Percentiles rank a stretch among this genome's conserved stretches.
Evolutionary conservation across 164 flowering plant species (phyloP).

Genomic region (Kingdonia uniflora): DNA sequence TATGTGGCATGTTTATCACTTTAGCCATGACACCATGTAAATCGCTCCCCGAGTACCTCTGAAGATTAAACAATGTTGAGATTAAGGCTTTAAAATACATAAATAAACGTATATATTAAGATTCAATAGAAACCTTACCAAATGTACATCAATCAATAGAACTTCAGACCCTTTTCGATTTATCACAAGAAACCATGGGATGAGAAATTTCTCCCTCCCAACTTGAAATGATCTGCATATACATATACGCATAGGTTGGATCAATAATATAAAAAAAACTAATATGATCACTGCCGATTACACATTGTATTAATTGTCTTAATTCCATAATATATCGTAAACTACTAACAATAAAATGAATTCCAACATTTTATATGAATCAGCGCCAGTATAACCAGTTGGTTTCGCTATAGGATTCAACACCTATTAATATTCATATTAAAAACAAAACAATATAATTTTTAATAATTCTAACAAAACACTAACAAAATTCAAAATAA

Average conservation of each 20-base stretch:
- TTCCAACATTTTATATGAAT: conserved; percentile 82
- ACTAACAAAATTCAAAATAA: too few relatives aligned
- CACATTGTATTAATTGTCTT: too few relatives aligned
- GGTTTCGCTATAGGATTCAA: conserved; percentile 83
- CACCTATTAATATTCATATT: too few relatives aligned
- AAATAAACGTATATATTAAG: too few relatives aligned
- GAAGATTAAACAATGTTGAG: conserved; percentile 15
- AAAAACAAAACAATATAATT: too few relatives aligned
- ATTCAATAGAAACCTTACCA: conserved; percentile 47
- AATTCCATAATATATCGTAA: too few relatives aligned
- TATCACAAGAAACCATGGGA: conserved; percentile 88
- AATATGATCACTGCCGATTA: too few relatives aligned
- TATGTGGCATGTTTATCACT: conserved; percentile 91
- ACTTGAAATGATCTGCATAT: conserved; percentile 90
- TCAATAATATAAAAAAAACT: too few relatives aligned
- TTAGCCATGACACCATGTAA: conserved; percentile 85
- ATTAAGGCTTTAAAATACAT: too few relatives aligned
- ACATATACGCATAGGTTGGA: too few relatives aligned
- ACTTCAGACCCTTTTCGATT: conserved; percentile 81
- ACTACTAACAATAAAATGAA: too few relatives aligned
- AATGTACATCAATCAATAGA: conserved; percentile 83
- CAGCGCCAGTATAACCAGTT: conserved; percentile 84
- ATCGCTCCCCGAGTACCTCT: conserved; percentile 92
- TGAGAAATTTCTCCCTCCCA: conserved; percentile 75
- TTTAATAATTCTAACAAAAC: too few relatives aligned